A percentile compares a stretch with the other conserved stretches of the same genome.
phyloP scores from a whole-genome alignment of 148 eudicot genomes.

The Rhododendron ferrugineum region DNA sequence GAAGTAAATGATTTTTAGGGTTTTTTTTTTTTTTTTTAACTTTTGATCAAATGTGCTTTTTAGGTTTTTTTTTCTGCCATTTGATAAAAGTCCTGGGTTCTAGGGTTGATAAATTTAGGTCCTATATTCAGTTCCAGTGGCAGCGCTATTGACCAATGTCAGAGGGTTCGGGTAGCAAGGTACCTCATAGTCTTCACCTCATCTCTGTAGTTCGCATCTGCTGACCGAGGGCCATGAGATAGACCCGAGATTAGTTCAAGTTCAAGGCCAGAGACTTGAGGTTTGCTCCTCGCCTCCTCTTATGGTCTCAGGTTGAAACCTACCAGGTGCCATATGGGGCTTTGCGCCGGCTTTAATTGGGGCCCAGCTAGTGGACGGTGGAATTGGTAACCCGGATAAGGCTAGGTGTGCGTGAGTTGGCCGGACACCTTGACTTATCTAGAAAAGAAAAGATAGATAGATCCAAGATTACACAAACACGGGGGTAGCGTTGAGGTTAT shows the following conservation, averaged over 20 bases:
- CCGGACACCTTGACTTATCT: background rate
- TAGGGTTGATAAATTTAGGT: background rate
- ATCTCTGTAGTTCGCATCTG: background rate
- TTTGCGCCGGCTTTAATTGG: background rate
- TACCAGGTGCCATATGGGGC: background rate
- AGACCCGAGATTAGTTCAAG: background rate
- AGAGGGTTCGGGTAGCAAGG: conserved; percentile 1
- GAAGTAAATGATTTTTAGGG: background rate
- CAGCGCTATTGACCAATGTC: background rate
- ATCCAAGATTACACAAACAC: background rate
- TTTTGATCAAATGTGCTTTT: too few relatives aligned
- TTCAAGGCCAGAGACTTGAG: background rate
- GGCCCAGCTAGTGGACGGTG: background rate
- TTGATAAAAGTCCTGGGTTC: background rate
- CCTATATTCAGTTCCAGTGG: background rate
- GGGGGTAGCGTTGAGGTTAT: background rate
- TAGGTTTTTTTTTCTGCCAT: background rate
- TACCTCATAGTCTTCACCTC: background rate
- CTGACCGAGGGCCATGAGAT: background rate
- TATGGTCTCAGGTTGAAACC: background rate
- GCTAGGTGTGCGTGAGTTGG: background rate
- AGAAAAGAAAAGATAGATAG: background rate
- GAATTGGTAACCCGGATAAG: background rate
- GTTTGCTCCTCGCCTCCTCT: background rate
- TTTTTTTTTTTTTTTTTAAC: background rate